These are phyloP conservation scores for Dillenia suffruticosa DNA, from an alignment of 164 flowering plant species.

Conservation along the genomic window DNA sequence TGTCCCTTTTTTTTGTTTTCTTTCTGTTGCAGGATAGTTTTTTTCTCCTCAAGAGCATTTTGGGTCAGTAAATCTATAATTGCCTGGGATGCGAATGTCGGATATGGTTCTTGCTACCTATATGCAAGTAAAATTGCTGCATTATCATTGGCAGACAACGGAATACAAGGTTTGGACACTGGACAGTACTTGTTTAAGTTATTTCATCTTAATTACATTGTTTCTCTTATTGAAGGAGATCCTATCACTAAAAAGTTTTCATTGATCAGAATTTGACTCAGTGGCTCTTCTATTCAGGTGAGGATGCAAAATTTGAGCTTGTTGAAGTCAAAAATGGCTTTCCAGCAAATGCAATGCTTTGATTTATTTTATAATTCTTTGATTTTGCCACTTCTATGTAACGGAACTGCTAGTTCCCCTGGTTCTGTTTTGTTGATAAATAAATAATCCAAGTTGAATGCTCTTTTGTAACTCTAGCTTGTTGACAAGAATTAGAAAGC, in stretches of 20 bases:
- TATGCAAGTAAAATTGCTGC: constrained; percentile 65
- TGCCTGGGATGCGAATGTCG: constrained; percentile 70
- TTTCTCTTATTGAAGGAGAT: too few species aligned
- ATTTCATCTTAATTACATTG: neutral
- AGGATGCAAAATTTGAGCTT: constrained; percentile 60
- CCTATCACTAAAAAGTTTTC: too few species aligned
- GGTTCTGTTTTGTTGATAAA: too few species aligned
- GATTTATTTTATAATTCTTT: neutral
- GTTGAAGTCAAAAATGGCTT: constrained; percentile 35
- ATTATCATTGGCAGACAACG: constrained; percentile 31
- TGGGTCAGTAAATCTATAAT: constrained; percentile 71
- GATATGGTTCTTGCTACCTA: constrained; percentile 53
- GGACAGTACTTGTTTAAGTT: neutral
- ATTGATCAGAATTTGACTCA: too few species aligned
- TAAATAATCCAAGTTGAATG: too few species aligned
- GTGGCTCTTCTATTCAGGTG: constrained; percentile 32
- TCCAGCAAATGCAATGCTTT: constrained; percentile 48
- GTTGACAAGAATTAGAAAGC: too few species aligned
- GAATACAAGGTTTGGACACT: constrained; percentile 49
- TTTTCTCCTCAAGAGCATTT: constrained; percentile 61
- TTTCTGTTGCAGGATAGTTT: constrained; percentile 46
- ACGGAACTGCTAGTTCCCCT: too few species aligned
- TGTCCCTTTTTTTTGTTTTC: neutral
- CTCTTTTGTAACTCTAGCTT: too few species aligned
- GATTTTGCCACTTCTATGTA: too few species aligned